A percentile compares a stretch with the other conserved stretches of the same genome.
These are phyloP conservation scores for Globisporangium acanthophoron DNA, from an alignment of 352 stramenopile genomes.

Conservation along the genomic window DNA sequence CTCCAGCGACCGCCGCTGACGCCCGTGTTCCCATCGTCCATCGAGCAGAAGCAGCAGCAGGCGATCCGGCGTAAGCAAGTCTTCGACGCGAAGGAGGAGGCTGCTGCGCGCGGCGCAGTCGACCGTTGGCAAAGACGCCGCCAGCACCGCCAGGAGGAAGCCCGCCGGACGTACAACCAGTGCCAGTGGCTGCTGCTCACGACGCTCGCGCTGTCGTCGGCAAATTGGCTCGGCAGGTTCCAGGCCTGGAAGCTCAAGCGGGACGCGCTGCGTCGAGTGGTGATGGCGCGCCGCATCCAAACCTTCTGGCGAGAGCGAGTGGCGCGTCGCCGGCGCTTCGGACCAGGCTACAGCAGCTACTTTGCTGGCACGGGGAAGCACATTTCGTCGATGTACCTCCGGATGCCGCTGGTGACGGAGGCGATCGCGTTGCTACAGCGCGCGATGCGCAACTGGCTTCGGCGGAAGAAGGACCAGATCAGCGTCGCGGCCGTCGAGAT, in stretches of 20 bases:
- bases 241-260: constrained; percentile 34
- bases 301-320: constrained; percentile 39
- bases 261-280: constrained; percentile 24
- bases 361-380: constrained; percentile 7
- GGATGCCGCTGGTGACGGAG: constrained; percentile 41
- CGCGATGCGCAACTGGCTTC: constrained; percentile 36
- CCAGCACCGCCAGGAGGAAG: constrained; percentile 23
- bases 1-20: constrained; percentile 47
- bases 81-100: constrained; percentile 37
- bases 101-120: constrained; percentile 25
- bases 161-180: constrained; percentile 31
- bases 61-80: constrained; percentile 47
- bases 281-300: constrained; percentile 56
- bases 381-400: constrained; percentile 25
- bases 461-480: constrained; percentile 16
- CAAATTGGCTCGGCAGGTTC: constrained; percentile 38
- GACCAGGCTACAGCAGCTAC: constrained; percentile 9
- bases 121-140: constrained; percentile 52
- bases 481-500: constrained; percentile 25
- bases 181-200: constrained; percentile 57
- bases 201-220: constrained; percentile 25
- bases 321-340: constrained; percentile 20
- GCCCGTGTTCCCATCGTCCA: constrained; percentile 45
- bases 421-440: constrained; percentile 37
- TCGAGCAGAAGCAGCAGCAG: constrained; percentile 44